Evolutionary conservation across 208 protist species (phyloP), one percentile per base, ranked within the genome.

Genomic region (Crithidia sp.): DNA sequence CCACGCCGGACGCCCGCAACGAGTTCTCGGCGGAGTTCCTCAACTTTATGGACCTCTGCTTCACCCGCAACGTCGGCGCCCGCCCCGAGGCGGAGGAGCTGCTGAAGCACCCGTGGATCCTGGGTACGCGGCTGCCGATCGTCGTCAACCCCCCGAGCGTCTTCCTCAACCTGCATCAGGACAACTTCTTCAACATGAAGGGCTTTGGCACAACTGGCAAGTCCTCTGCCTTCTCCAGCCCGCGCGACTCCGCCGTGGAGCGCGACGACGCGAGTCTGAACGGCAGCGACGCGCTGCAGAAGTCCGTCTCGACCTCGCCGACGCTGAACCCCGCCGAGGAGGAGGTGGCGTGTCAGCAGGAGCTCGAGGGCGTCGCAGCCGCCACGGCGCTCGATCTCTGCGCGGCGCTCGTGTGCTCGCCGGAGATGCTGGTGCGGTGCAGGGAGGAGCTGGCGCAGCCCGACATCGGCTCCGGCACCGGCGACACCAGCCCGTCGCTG

Each of bases 41-140:
- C 52, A 67, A 96, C 66, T 97, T 97, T 65, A 85, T 97, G 82
- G 87, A 95, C 47, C 64, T 83, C 41, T 96, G 94, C 77, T 95
- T 97, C 70, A 88, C 64, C n/a, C 89, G 91, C 28, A 85, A 95
- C 74, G 80, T 87, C 36, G 50, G 72, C 13, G 68, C 72, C 17
- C 80, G 94, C 13, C 89, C 91, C 0, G 89, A 94, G 65, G 90
- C 88, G 12, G 60, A 57, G 36, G 88, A 96, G 63, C 78, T 97
- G 61, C 76, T 96, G 16, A 76, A 83, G 28, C 94, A 97, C 62
- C 89, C 91, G 16, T 97, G 90, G 89, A 88, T 97, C 16, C 82
- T 74, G 40, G 87, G 87, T n/a, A 50, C 36, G 55, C 63, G 70
- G 37, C 39, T 84, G 39, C 56, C 67, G 50, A 49, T 62, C 10